Conservation (phyloP, 2,329 filamentous ascomycete genomes). For the Epichloe amarillans region DNA sequence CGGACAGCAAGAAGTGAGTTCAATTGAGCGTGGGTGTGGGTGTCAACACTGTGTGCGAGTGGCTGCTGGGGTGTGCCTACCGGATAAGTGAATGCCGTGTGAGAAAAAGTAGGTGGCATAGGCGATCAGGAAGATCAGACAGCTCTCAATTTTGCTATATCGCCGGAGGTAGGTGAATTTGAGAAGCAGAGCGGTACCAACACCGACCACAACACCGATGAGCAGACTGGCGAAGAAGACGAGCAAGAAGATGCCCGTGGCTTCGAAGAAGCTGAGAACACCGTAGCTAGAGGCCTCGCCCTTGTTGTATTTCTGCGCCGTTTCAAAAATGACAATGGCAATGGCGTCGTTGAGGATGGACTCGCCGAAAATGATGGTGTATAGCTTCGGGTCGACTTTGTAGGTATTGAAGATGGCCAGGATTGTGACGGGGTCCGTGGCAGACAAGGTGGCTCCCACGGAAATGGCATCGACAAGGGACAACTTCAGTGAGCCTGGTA, state of each 20-base stretch:
- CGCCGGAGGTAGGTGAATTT: constrained; percentile 91
- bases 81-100: constrained; percentile 89
- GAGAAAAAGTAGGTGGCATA: constrained; percentile 98
- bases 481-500: constrained; percentile 74
- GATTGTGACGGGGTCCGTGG: constrained; percentile 94
- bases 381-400: constrained; percentile 97
- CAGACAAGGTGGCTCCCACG: constrained; percentile 88
- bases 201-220: constrained; percentile 78
- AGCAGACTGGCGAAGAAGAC: constrained; percentile 91
- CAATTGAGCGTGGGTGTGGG: neutral
- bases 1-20: neutral
- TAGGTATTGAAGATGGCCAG: constrained; percentile 98
- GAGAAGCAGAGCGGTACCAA: constrained; percentile 72
- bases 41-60: neutral
- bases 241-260: constrained; percentile 84
- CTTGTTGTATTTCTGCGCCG: constrained; percentile 81
- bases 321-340: constrained; percentile 97
- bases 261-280: constrained; percentile 74
- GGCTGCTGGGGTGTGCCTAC: constrained; percentile 35
- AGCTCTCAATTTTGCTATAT: constrained; percentile 94
- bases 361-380: constrained; percentile 97
- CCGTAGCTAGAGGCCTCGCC: constrained; percentile 60
- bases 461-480: constrained; percentile 93
- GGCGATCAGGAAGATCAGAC: constrained; percentile 80
- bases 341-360: constrained; percentile 97